Evolutionary conservation across 345 rosid genomes (phyloP), one percentile per base, ranked within the genome.

Genomic region (Anastatica hierochuntica): DNA sequence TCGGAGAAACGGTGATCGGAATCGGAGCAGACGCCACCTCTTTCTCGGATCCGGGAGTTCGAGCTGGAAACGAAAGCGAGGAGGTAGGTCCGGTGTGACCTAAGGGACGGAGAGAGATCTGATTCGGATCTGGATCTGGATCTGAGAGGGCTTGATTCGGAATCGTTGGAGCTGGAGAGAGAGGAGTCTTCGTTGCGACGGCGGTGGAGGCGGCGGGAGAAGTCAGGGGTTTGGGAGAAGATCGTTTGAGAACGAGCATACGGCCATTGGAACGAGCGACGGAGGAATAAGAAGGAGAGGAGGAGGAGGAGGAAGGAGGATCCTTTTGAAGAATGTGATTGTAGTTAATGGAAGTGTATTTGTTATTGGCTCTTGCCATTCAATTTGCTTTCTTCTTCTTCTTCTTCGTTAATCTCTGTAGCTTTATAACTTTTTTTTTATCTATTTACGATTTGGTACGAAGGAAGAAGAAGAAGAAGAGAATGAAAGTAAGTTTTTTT

Each of bases 161-260:
- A 27, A 19, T 34, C 41, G 10, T 67, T 1, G 31, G 71, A 53
- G 73, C n/a, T n/a, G n/a, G n/a, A n/a, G n/a, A n/a, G n/a, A n/a
- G 68, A 10, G 74, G 69, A 10, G 64, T 46, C 8, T 52, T 35
- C 5, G 70, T 50, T 2, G 67, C 16, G 42, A 43, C 8, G 18
- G 23, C 1, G 58, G 57, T 5, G 15, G 53, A 7, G n/a, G n/a
- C n/a, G 6, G 27, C 1, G 14, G 31, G 18, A 38, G 71, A 30
- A 35, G 12, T 58, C 10, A 66, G 49, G 33, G 92, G 82, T 39
- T 77, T 85, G 2, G 79, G 72, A 3, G 85, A 23, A 35, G 94
- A 73, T 41, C 82, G 87, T 71, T 82, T 79, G 71, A 89, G 76
- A 66, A 89, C 87, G 38, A 85, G 83, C 92, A 89, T 89, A 29